Evolutionary conservation across 2,329 filamentous ascomycete genomes (phyloP), one percentile per base, ranked within the genome.

Genomic region (Xylariaceae sp.): DNA sequence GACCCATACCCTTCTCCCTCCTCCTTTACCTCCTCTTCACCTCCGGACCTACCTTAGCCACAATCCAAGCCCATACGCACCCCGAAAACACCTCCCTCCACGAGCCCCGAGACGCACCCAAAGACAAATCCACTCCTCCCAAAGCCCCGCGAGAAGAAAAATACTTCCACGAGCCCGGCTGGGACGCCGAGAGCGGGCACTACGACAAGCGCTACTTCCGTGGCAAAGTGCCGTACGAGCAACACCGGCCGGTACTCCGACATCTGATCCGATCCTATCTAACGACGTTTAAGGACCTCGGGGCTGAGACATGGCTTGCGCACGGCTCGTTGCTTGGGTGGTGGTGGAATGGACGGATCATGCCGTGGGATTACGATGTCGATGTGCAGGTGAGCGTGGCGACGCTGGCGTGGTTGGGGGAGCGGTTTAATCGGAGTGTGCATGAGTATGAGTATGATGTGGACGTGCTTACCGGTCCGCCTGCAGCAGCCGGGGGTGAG

Each of bases 341-440:
- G 90, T 94, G 89, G 88, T 95, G 90, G 90, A 93, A 91, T 71
- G 82, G 78, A 48, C 75, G 84, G 74, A 85, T 90, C 70, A 84
- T 92, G 76, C 89, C 89, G 0, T 92, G 89, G 89, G 90, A 94
- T 73, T 89, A 86, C 77, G 90, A 95, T 72, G 78, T 94, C 51
- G 90, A 95, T 73, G 89, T 89, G 0, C 90, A 94, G 74, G 85
- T 94, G 34, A 84, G 85, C 15, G 82, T 81, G 57, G 76, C 78
- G 37, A 92, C 89, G 0, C 78, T 94, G 51, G 73, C 77, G 42
- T 84, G 84, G 72, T 77, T 94, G 30, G 88, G 80, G 37, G 75
- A 83, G 58, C 76, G 84, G 62, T 80, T 85, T 73, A 94, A 94
- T 75, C 82, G 83, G 66, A 92, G 88, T 1, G 78, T 80, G 45